Evolutionary conservation across 352 stramenopile genomes (phyloP), one percentile per base, ranked within the genome.

Genomic region (Pythium brachiatum): DNA sequence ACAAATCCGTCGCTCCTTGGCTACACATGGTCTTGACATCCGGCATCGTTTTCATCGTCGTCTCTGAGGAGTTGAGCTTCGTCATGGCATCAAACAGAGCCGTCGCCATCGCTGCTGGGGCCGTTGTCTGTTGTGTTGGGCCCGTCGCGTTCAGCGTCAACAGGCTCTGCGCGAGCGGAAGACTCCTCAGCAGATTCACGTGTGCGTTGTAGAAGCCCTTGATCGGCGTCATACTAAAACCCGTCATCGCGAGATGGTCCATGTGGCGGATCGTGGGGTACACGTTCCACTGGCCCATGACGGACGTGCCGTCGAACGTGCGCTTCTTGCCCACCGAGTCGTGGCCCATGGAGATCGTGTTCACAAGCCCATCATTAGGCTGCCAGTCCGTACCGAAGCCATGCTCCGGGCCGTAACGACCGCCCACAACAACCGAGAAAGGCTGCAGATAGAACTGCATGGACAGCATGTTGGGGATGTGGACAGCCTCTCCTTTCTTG

Each of bases 361-460:
- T 79, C 8, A 82, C 74, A 27, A 72, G 69, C 16, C 74, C 74
- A 20, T 82, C 74, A 29, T 80, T 83, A 0, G 62, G 60, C 58
- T 83, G 75, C 75, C 75, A 83, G 38, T 70, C 60, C 1, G 66
- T 72, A 2, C 61, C 60, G 38, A 83, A 69, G 1, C 70, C 62
- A 0, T 62, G 64, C 41, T 78, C 66, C 8, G 61, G 66, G 7
- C 65, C 67, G 38, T 80, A 80, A 23, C 72, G 72, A 63, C 72
- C 68, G 12, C 72, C 74, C 1, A 83, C 39, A 53, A 83, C 78
- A 53, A 69, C 68, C 2, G 67, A 72, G n/a, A 74, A 62, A 1
- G 75, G 67, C 18, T 83, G 64, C n/a, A 83, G 39, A 11, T 72
- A 69, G n/a, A 79, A 53, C 27, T 81, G 38, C 75, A 83, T 83